Percentiles rank a stretch among this genome's conserved stretches.
Evolutionary conservation across 306 rosid genomes (phyloP).

Genomic region (Sophora flavescens): DNA sequence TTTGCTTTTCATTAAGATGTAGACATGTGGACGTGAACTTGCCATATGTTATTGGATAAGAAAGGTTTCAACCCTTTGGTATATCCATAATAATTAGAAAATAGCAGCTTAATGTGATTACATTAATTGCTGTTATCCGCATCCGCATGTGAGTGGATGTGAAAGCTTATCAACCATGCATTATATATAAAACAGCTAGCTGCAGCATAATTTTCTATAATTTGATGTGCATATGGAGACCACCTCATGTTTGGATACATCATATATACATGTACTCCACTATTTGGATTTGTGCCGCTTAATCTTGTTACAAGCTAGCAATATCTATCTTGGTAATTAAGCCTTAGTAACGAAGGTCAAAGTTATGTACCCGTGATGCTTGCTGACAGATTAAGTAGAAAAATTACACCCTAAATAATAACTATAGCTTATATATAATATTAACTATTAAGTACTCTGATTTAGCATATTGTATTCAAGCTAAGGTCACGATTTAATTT

Average conservation of each 20-base stretch:
- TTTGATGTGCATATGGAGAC: constrained; percentile 32
- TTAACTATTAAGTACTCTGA: no score
- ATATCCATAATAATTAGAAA: constrained; percentile 21
- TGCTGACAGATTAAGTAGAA: no score
- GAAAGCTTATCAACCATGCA: constrained; percentile 25
- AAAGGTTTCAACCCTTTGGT: constrained; percentile 16
- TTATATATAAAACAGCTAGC: constrained; percentile 20
- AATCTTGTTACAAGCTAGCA: background rate
- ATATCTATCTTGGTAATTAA: no score
- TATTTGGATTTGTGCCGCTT: background rate
- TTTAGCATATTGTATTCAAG: no score
- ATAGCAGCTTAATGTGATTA: constrained; percentile 38
- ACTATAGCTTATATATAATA: no score
- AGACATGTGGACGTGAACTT: constrained; percentile 28
- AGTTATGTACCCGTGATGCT: no score
- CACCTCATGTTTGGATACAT: constrained; percentile 15
- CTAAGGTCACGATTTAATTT: no score
- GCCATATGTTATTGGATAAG: constrained; percentile 35
- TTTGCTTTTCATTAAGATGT: constrained; percentile 41
- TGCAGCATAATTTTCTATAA: constrained; percentile 5
- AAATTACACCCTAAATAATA: no score
- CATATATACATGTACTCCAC: background rate
- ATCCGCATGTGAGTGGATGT: constrained; percentile 33
- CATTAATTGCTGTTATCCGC: constrained; percentile 38
- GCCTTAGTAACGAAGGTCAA: no score